phyloP scores from a whole-genome alignment of 345 rosid species.

The Rhodamnia argentea region DNA sequence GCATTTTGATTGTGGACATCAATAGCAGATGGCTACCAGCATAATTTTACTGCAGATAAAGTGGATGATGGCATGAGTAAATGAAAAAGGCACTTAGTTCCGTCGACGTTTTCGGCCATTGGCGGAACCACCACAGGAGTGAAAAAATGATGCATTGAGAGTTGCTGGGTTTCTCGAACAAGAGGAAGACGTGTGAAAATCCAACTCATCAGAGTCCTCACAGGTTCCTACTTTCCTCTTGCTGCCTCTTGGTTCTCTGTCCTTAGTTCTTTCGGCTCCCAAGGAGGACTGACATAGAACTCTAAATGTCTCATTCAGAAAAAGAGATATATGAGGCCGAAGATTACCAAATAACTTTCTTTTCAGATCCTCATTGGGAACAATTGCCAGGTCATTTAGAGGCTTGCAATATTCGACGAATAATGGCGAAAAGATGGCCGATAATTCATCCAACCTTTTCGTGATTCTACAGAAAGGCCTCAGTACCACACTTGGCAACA shows the following conservation, averaged over 20 bases:
- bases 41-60: not conserved
- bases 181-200: slow-evolving; percentile 79
- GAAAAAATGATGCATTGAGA: slow-evolving; percentile 84
- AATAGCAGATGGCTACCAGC: not conserved
- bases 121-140: slow-evolving; percentile 67
- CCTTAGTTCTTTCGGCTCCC: slow-evolving; percentile 31
- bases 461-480: slow-evolving; percentile 69
- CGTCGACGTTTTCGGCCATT: slow-evolving; percentile 66
- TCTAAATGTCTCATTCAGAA: slow-evolving; percentile 61
- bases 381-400: slow-evolving; percentile 37
- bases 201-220: slow-evolving; percentile 33
- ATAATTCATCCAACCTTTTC: slow-evolving; percentile 55
- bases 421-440: slow-evolving; percentile 41
- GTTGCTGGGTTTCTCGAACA: slow-evolving; percentile 93
- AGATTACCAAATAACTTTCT: slow-evolving; percentile 64
- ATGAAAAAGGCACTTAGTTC: slow-evolving; percentile 40
- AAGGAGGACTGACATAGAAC: slow-evolving; percentile 23
- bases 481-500: slow-evolving; percentile 49
- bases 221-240: slow-evolving; percentile 18
- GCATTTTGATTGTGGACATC: not conserved
- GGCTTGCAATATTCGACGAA: slow-evolving; percentile 67
- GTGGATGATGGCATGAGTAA: not conserved
- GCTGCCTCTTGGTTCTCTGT: slow-evolving; percentile 20
- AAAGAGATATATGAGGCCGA: slow-evolving; percentile 43
- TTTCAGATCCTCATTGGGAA: slow-evolving; percentile 65